Percentiles rank a stretch among this genome's conserved stretches.
These are phyloP conservation scores for Stephanodiscus minutulus DNA, from an alignment of 108 stramenopile genomes.

Conservation along the genomic window DNA sequence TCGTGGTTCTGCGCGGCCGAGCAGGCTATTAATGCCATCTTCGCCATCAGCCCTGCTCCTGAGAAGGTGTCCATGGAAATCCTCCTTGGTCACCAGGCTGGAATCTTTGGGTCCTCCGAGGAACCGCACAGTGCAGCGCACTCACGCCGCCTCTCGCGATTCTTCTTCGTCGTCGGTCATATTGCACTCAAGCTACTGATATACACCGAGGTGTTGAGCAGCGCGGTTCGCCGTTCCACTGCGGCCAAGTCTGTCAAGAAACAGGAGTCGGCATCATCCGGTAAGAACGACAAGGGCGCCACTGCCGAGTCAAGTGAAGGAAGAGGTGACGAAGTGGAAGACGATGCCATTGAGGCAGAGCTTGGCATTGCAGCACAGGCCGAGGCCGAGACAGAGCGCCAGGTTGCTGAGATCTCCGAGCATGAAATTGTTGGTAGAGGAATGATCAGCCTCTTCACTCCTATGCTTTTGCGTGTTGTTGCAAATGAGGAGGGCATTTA, in stretches of 20 bases:
- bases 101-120: conserved; percentile 35
- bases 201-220: conserved; percentile 87
- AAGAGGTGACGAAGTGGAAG: conserved; percentile 43
- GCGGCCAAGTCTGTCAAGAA: conserved; percentile 73
- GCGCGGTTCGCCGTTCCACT: conserved; percentile 77
- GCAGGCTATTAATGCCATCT: conserved; percentile 82
- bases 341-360: conserved; percentile 85
- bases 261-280: conserved; percentile 72
- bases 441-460: conserved; percentile 82
- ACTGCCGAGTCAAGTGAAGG: conserved; percentile 25
- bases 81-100: conserved; percentile 69
- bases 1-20: conserved; percentile 92
- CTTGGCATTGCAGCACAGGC: conserved; percentile 81
- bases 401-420: conserved; percentile 86
- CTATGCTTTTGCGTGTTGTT: conserved; percentile 84
- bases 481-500: conserved; percentile 79
- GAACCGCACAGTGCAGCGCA: conserved; percentile 40
- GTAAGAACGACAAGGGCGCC: conserved; percentile 47
- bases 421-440: conserved; percentile 90
- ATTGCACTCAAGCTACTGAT: conserved; percentile 92
- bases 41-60: conserved; percentile 76
- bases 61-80: conserved; percentile 77
- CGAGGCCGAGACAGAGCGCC: conserved; percentile 85
- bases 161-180: conserved; percentile 96
- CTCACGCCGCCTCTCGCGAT: conserved; percentile 82